These are phyloP conservation scores for Diaporthe citri DNA, from an alignment of 2,329 filamentous ascomycete genomes.

Conservation along the genomic window DNA sequence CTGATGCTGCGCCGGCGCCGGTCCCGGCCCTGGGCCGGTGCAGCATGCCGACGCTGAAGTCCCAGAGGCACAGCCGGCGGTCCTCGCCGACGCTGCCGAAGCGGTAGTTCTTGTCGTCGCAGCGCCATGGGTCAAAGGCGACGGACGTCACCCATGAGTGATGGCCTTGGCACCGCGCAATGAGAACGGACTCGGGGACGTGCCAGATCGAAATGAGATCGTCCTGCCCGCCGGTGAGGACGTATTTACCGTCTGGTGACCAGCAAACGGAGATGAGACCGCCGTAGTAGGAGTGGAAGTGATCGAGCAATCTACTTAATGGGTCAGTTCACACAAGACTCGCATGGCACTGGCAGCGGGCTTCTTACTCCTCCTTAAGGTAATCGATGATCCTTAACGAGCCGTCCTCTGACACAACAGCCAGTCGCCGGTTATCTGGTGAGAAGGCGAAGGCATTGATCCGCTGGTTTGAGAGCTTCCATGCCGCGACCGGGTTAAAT, in stretches of 20 bases:
- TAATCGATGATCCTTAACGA: slow-evolving; percentile 92
- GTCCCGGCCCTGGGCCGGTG: slow-evolving; percentile 79
- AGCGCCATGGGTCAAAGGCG: slow-evolving; percentile 96
- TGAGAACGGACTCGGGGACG: slow-evolving; percentile 82
- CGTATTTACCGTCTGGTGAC: slow-evolving; percentile 97
- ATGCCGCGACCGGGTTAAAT: slow-evolving; percentile 89
- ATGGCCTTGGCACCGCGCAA: slow-evolving; percentile 94
- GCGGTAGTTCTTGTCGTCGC: slow-evolving; percentile 93
- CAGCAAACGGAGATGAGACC: slow-evolving; percentile 94
- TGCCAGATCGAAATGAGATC: slow-evolving; percentile 98
- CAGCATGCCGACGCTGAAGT: slow-evolving; percentile 97
- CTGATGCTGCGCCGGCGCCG: slow-evolving; percentile 55
- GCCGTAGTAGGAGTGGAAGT: slow-evolving; percentile 94
- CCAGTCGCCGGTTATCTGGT: slow-evolving; percentile 87
- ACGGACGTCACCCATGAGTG: slow-evolving; percentile 95
- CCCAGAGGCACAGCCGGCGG: slow-evolving; percentile 90
- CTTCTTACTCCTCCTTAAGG: slow-evolving; percentile 82
- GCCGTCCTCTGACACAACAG: slow-evolving; percentile 92
- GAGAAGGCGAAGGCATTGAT: slow-evolving; percentile 95
- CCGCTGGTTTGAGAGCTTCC: slow-evolving; percentile 91
- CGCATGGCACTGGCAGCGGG: not conserved
- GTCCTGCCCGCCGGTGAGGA: slow-evolving; percentile 95
- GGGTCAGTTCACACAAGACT: slow-evolving; percentile 26
- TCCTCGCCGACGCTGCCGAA: slow-evolving; percentile 98
- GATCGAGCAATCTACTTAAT: slow-evolving; percentile 76